Evolutionary conservation across 2,329 filamentous ascomycete species (phyloP).

Genomic region (Volutella citrinella): DNA sequence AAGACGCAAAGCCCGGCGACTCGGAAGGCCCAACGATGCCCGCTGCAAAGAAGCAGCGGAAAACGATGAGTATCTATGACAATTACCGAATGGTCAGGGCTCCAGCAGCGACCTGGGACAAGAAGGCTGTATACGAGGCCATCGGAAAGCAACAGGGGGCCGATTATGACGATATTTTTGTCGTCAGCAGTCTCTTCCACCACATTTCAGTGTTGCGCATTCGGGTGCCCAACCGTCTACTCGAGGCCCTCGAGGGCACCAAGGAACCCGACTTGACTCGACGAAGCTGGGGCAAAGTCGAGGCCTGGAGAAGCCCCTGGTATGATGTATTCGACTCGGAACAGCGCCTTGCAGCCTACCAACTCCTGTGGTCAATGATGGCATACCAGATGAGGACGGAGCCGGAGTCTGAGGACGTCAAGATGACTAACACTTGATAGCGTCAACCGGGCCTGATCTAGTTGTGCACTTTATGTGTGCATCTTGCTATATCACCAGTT

Average conservation of each 20-base stretch:
- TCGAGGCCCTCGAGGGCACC: constrained; percentile 51
- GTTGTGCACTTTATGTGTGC: too few relatives aligned
- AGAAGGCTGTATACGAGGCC: constrained; percentile 54
- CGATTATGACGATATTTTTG: constrained; percentile 58
- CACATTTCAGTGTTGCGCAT: constrained; percentile 58
- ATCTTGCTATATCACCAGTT: too few relatives aligned
- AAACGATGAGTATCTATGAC: constrained; percentile 58
- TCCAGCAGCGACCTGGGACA: constrained; percentile 58
- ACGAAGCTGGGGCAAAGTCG: constrained; percentile 50
- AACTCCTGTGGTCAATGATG: constrained; percentile 57
- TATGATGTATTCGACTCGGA: constrained; percentile 56
- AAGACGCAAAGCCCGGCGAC: constrained; percentile 34
- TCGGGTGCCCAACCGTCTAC: constrained; percentile 52
- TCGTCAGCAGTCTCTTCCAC: constrained; percentile 60
- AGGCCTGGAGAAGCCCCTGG: constrained; percentile 58
- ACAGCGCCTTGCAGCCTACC: constrained; percentile 56
- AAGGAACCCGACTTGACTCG: constrained; percentile 29
- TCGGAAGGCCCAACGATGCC: constrained; percentile 21
- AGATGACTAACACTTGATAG: constrained; percentile 26
- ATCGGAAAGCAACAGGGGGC: constrained; percentile 49
- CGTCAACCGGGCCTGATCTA: neutral
- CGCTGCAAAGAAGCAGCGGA: constrained; percentile 47
- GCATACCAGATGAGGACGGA: constrained; percentile 55
- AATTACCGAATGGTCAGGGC: constrained; percentile 61
- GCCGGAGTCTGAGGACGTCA: constrained; percentile 19